Percentiles rank a stretch among this genome's conserved stretches.
These are phyloP conservation scores for Microsporum audouinii DNA, from an alignment of 2,329 filamentous ascomycete species.

Conservation along the genomic window DNA sequence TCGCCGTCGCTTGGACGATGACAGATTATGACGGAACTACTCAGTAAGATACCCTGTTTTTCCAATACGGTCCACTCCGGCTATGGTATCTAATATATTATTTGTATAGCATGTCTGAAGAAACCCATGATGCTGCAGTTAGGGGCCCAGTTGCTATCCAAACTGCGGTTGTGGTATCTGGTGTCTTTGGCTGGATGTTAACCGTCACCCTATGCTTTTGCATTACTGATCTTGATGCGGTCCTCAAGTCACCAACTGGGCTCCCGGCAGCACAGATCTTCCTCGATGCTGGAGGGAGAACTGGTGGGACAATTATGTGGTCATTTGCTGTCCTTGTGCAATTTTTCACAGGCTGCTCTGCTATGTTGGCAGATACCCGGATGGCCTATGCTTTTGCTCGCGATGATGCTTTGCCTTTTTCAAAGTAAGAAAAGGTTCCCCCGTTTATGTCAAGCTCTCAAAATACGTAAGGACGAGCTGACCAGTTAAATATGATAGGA, in stretches of 20 bases:
- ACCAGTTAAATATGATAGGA: slow-evolving; percentile 23
- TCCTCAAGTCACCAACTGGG: slow-evolving; percentile 47
- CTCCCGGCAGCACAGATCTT: slow-evolving; percentile 50
- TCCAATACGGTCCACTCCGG: slow-evolving; percentile 14
- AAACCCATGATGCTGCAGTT: slow-evolving; percentile 52
- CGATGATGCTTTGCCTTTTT: slow-evolving; percentile 51
- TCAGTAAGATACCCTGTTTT: slow-evolving; percentile 37
- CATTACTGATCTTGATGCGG: slow-evolving; percentile 45
- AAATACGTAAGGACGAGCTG: not conserved
- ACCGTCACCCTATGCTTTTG: slow-evolving; percentile 55
- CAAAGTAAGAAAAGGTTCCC: slow-evolving; percentile 30
- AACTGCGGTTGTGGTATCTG: slow-evolving; percentile 49
- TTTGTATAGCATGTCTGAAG: slow-evolving; percentile 49
- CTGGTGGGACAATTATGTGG: slow-evolving; percentile 50
- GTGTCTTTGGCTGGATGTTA: slow-evolving; percentile 49
- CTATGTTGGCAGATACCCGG: slow-evolving; percentile 52
- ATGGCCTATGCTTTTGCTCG: slow-evolving; percentile 53
- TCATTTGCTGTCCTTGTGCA: slow-evolving; percentile 52
- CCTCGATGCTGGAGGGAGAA: slow-evolving; percentile 47
- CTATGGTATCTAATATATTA: slow-evolving; percentile 11
- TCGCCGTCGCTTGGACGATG: slow-evolving; percentile 45
- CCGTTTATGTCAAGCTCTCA: not conserved
- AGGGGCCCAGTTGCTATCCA: slow-evolving; percentile 50
- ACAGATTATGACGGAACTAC: slow-evolving; percentile 58
- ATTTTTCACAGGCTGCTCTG: slow-evolving; percentile 53